Conservation (phyloP, 75 land plant species). For the Pinus albicaulis region DNA sequence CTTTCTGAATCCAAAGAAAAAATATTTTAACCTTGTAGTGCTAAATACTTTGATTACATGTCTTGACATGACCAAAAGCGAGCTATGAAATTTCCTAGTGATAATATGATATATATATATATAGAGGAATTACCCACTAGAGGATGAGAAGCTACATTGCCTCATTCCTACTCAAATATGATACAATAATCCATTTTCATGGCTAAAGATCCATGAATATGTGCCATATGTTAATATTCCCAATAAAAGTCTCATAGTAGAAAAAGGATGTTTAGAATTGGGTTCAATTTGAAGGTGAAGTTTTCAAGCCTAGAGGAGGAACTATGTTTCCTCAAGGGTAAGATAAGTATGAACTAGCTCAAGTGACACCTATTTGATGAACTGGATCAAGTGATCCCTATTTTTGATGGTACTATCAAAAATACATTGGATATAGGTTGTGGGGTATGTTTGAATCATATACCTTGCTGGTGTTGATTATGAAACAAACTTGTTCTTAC, state of each 20-base stretch:
- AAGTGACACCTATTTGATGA: too few relatives aligned
- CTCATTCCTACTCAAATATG: conserved; percentile 92
- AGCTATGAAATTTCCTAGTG: conserved; percentile 82
- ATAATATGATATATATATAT: conserved; percentile 67
- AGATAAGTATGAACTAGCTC: conserved; percentile 66
- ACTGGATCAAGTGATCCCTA: conserved; percentile 81
- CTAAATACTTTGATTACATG: conserved; percentile 66
- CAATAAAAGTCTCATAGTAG: conserved; percentile 83
- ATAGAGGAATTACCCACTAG: conserved; percentile 84
- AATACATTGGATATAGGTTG: conserved; percentile 96
- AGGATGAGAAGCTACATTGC: conserved; percentile 67
- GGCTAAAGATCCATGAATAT: conserved; percentile 94
- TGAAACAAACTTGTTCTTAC: conserved; percentile 15
- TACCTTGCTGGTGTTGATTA: too few relatives aligned
- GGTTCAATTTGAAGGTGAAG: conserved; percentile 90
- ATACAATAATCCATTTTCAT: conserved; percentile 85
- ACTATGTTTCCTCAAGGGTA: conserved; percentile 96
- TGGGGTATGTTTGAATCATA: conserved; percentile 61
- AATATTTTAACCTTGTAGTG: conserved; percentile 54
- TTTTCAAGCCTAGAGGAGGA: conserved; percentile 92
- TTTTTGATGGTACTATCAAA: conserved; percentile 78
- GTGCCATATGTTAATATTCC: conserved; percentile 97
- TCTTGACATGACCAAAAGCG: conserved; percentile 86
- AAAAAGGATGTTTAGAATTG: conserved; percentile 94
- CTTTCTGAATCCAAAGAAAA: conserved; percentile 26